Base-by-base conservation (phyloP, 108 stramenopile genomes). In the Nannochloropsis gaditana region DNA sequence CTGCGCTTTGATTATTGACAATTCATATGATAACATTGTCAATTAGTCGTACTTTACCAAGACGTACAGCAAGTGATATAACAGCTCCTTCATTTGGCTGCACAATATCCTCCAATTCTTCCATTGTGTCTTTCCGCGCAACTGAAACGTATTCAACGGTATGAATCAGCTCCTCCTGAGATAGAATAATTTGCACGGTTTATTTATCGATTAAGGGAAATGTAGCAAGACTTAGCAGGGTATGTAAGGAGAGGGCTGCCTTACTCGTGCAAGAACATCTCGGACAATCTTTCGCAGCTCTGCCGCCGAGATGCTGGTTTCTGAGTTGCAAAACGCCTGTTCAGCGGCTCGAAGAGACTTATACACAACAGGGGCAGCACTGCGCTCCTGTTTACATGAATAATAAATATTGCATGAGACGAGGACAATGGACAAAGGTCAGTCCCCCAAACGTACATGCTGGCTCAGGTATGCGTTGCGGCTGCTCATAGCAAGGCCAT, bases 401-500 rank as follows among this genome's bases (percentile, higher is more conserved):
- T 0, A 31, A 31, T n/a, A 31, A 31, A 31, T 31, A 0, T 31
- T 31, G 31, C 31, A 31, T 31, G 31, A 31, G 31, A 31, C 31
- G 31, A 31, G 31, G 31, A 31, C 31, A 31, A 1, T 31, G 31
- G 0, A 31, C 31, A 31, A 31, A 31, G 31, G 31, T 31, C 31
- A 31, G 31, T 31, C 31, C 31, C 31, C 31, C 31, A 31, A 31
- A 73, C 15, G n/a, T 73, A 73, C 59, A 15, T 73, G 59, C 59
- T 73, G 3, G 59, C 59, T 92, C 82, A 99, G 87, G 87, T 99
- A 99, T 9, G 94, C 96, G 91, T 99, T 99, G 31, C 98, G 92
- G 85, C 94, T 95, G 9, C 95, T 96, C 94, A 96, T 93, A 43
- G 98, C 97, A 85, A 99, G 91, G 9, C 98, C 98, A 89, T 97